These are phyloP conservation scores for Yarrowia sp. DNA, from an alignment of 805 yeast species.

Conservation along the genomic window DNA sequence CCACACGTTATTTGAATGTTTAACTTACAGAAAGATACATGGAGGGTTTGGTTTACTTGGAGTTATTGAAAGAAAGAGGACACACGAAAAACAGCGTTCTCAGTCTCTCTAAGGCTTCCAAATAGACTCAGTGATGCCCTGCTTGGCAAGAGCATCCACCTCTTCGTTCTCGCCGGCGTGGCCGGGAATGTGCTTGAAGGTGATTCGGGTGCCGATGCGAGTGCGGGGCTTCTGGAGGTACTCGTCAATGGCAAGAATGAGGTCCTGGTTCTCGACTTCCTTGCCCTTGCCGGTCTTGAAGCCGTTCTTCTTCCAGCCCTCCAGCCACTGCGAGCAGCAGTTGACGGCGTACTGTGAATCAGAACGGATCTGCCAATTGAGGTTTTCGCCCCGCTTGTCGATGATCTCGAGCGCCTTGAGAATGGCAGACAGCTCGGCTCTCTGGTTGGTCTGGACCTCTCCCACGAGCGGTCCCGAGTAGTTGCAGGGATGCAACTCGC, in stretches of 20 bases:
- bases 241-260: constrained; percentile 15
- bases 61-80: not conserved
- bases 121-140: not conserved
- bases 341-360: constrained; percentile 83
- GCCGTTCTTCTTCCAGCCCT: constrained; percentile 21
- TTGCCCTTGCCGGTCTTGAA: constrained; percentile 17
- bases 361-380: constrained; percentile 65
- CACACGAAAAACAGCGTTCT: not conserved
- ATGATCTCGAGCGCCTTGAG: constrained; percentile 21
- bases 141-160: not conserved
- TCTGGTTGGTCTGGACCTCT: constrained; percentile 58
- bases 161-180: constrained; percentile 10
- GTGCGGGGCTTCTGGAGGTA: constrained; percentile 7
- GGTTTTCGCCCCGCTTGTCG: constrained; percentile 51
- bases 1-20: not conserved
- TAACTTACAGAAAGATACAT: not conserved
- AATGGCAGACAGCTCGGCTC: constrained; percentile 54
- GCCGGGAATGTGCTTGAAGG: constrained; percentile 8
- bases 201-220: constrained; percentile 3
- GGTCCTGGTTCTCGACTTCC: constrained; percentile 18
- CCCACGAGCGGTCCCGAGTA: constrained; percentile 5
- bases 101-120: constrained; percentile 2
- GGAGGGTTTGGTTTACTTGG: not conserved
- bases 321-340: constrained; percentile 25
- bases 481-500: constrained; percentile 35